Percentiles rank a stretch among this genome's conserved stretches.
Conservation (phyloP, 163 green algal species). For the Scenedesmus sp. region DNA sequence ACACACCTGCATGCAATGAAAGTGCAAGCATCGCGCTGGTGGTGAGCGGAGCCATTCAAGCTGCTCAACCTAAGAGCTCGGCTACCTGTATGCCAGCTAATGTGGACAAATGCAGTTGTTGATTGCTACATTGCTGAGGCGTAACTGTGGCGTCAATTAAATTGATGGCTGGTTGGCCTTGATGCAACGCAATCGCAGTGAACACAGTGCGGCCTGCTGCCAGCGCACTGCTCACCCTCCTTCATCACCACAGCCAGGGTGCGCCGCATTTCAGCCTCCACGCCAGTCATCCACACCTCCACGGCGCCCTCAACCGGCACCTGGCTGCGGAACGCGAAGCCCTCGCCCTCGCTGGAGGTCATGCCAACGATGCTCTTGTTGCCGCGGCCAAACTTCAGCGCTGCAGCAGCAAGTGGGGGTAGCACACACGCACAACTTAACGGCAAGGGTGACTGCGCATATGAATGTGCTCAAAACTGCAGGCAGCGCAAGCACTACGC, state of each 20-base stretch:
- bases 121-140: too few relatives aligned
- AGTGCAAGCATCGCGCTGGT: background rate
- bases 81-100: background rate
- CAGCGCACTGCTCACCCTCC: slow-evolving; percentile 28
- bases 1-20: slow-evolving; percentile 65
- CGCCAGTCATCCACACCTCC: slow-evolving; percentile 87
- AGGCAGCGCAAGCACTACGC: too few relatives aligned
- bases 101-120: too few relatives aligned
- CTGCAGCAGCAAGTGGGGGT: slow-evolving; percentile 26
- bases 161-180: too few relatives aligned
- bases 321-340: slow-evolving; percentile 79
- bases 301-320: slow-evolving; percentile 86
- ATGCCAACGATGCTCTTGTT: slow-evolving; percentile 90
- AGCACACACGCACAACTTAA: background rate
- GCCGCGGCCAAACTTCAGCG: slow-evolving; percentile 82
- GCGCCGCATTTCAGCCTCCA: slow-evolving; percentile 87
- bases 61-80: background rate
- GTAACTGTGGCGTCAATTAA: too few relatives aligned
- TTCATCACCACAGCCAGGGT: slow-evolving; percentile 67
- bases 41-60: background rate
- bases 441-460: background rate
- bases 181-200: background rate
- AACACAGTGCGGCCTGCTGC: background rate
- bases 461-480: too few relatives aligned
- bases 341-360: slow-evolving; percentile 87